Evolutionary conservation across 805 yeast species (phyloP), one percentile per base, ranked within the genome.

Genomic region (Ogataea thermomethanolica): DNA sequence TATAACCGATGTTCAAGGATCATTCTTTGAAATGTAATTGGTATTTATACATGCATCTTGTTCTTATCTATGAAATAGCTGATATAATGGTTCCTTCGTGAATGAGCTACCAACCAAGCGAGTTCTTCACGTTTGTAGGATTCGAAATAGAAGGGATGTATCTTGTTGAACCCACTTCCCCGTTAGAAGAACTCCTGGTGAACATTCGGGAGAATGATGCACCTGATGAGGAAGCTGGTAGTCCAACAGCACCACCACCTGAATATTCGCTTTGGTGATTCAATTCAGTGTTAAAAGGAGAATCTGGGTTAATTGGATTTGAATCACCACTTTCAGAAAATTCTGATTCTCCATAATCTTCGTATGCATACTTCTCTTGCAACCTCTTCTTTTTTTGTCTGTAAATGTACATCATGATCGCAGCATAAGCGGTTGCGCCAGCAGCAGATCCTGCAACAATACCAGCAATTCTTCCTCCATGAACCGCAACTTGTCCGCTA

Each of bases 401-500:
- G 62, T 68, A 77, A 49, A 76, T 66, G 28, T 79, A 55, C 40
- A 79, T 66, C 69, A 88, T 73, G 14, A 76, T 64, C 0, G 77
- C 69, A 55, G 85, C 74, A 58, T 85, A 84, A 8, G 76, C 65
- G 7, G 75, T 66, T 33, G 86, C 81, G 39, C 96, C 97, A 10
- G 76, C 78, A 23, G 86, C 79, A 6, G 95, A 79, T 33, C 97
- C 96, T 29, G 87, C 72, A 10, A 91, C 81, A 38, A 89, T 76
- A 26, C 95, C 96, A 20, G 84, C 81, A 17, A 86, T 72, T 46
- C 72, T 72, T 6, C 53, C 49, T 4, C 54, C 60, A 17, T 35
- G 51, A 20, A 37, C 45, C 34, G 36, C 44, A 11, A 37, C 15
- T 6, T 45, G 33, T 8, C 52, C 45, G 4, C 54, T 40, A 24